Conservation (phyloP, 2,329 filamentous ascomycete genomes). For the Talaromyces piceae region DNA sequence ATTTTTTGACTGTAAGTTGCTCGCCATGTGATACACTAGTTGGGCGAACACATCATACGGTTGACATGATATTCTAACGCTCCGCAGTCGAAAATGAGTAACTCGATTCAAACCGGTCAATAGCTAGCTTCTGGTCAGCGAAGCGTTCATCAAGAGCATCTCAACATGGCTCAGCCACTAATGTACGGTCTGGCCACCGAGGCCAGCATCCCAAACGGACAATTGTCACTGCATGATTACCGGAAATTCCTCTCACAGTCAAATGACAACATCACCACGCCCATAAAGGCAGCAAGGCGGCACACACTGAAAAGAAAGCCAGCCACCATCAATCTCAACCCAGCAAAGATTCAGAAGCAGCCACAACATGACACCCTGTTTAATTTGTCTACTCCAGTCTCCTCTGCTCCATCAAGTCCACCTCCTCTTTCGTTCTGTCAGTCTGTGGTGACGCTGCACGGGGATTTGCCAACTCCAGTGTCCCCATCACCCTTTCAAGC, state of each 20-base stretch:
- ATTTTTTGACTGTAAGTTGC: background rate
- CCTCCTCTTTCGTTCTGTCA: slow-evolving; percentile 32
- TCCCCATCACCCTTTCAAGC: slow-evolving; percentile 5
- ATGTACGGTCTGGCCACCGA: slow-evolving; percentile 5
- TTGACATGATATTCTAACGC: background rate
- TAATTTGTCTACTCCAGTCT: slow-evolving; percentile 16
- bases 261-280: slow-evolving; percentile 19
- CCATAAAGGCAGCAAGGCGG: slow-evolving; percentile 13
- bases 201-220: slow-evolving; percentile 15
- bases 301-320: slow-evolving; percentile 27
- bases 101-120: background rate
- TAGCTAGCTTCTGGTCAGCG: background rate
- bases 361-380: slow-evolving; percentile 3
- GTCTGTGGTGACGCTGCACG: slow-evolving; percentile 18
- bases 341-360: slow-evolving; percentile 9
- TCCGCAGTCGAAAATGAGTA: background rate
- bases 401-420: slow-evolving; percentile 26
- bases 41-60: background rate
- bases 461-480: slow-evolving; percentile 11
- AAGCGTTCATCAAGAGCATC: no score
- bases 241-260: slow-evolving; percentile 26
- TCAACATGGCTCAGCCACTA: slow-evolving; percentile 5
- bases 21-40: background rate
- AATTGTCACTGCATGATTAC: slow-evolving; percentile 29
- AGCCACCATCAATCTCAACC: slow-evolving; percentile 26